Evolutionary conservation across 805 yeast genomes (phyloP), one percentile per base, ranked within the genome.

Genomic region (Hanseniaspora occidentalis): DNA sequence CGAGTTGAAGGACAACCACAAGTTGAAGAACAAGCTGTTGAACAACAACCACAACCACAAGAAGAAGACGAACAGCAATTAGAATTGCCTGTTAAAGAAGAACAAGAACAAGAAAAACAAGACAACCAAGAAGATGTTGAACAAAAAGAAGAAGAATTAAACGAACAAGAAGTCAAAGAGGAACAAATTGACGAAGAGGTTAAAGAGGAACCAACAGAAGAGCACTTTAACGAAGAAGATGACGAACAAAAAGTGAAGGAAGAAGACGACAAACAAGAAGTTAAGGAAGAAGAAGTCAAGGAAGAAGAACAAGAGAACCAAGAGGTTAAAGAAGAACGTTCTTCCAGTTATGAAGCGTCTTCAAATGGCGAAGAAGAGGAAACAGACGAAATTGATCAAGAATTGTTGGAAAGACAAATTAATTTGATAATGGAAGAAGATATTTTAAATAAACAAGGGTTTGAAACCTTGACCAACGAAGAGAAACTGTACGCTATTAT

Each of bases 401-500:
- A 48, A 9, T 42, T 58, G 19, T 36, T 58, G n/a, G 50, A 58
- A 29, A 55, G 45, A 33, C 64, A 60, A 43, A 48, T 54, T 3
- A 52, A 53, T 19, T 52, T 50, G 24, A 45, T 58, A 17, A 46
- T 55, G 42, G 54, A 50, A 10, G 51, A 58, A 43, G 45, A 50
- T 16, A 45, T 60, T 43, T 38, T 59, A 21, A 48, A 53, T 8
- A 31, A 45, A 16, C 48, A 50, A 7, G 47, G 47, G 24, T 45
- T 71, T 66, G 49, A 67, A 58, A 43, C 60, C 52, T 44, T 64
- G 57, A n/a, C 63, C 54, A 38, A 58, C 61, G 37, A 59, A 53
- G 52, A 54, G 50, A 41, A 58, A 51, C 35, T 54, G 2, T 40
- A 54, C n/a, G 55, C 61, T 4, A 45, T 58, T 11, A 31, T 57